phyloP scores from a whole-genome alignment of 768 basidiomycete species.

The Termitomyces sp. region DNA sequence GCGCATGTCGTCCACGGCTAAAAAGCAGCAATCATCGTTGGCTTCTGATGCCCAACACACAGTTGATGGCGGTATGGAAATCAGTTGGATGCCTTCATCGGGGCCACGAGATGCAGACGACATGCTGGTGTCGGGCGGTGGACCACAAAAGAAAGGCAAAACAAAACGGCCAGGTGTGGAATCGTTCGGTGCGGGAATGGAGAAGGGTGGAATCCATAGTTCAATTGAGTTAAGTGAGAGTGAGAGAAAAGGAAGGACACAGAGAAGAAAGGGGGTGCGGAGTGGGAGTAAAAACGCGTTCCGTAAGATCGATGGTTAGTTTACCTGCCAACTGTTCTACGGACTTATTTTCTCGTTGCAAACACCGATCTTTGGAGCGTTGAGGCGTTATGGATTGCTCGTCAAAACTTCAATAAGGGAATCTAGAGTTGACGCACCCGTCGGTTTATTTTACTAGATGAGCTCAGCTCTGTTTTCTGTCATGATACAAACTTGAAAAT shows the following conservation, averaged over 20 bases:
- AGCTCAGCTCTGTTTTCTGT: too few relatives aligned
- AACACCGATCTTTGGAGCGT: background rate
- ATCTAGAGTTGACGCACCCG: too few relatives aligned
- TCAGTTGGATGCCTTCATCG: constrained; percentile 74
- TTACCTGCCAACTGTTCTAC: background rate
- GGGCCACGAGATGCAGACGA: constrained; percentile 35
- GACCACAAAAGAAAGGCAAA: constrained; percentile 29
- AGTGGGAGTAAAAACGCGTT: constrained; percentile 92
- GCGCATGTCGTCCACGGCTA: constrained; percentile 31
- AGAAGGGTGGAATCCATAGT: constrained; percentile 64
- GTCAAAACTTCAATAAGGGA: too few relatives aligned
- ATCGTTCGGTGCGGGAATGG: constrained; percentile 85
- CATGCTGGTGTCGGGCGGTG: constrained; percentile 22
- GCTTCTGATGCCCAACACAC: constrained; percentile 23
- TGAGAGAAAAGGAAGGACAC: constrained; percentile 76
- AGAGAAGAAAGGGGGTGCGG: constrained; percentile 73
- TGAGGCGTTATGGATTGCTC: too few relatives aligned
- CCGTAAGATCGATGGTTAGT: constrained; percentile 33
- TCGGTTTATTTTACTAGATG: too few relatives aligned
- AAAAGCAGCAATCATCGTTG: constrained; percentile 8
- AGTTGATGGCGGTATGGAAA: constrained; percentile 74
- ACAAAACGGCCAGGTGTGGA: constrained; percentile 64
- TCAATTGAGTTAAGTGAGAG: constrained; percentile 52
- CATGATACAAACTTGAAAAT: too few relatives aligned
- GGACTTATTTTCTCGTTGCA: background rate